Base-by-base conservation (phyloP, 2,329 filamentous ascomycete genomes). In the Drechslerella coelobrocha region DNA sequence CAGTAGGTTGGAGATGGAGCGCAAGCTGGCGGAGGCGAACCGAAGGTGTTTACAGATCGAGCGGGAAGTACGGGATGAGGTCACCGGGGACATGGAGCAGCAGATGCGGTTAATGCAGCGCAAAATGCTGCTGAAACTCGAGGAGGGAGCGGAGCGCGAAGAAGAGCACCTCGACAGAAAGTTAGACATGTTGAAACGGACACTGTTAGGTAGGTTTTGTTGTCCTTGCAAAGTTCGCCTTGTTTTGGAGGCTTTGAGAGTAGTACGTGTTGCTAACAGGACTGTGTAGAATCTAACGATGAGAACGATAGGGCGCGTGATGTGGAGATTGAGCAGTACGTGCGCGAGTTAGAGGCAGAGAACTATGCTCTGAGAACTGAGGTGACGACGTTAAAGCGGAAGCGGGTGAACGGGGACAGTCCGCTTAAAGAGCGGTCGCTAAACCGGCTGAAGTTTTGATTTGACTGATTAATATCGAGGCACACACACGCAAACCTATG, bases 151-250 rank as follows among this genome's bases (percentile, higher is more conserved):
- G 72, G 92, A 95, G 75, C 85, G 87, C 47, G 87, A 87, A 56
- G 91, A 96, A 71, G 90, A 90, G 77, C 91, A 95, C 78, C 85
- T 94, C 77, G 92, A 97, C 78, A 86, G 86, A 74, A 99, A 99
- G 80, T 84, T 96, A 6, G 93, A 91, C 68, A 83, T 91, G 21
- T 80, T 90, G 31, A 84, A 86, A 61, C 81, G 84, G 56, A 83
- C 84, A 8, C 81, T 83, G 75, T 79, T 78, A 73, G 81, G 79
- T 78, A 81, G 78, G 77, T 34, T 9, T 14, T 21, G 41, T 74
- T 78, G 7, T 74, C 77, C 26, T 75, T 61, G 0, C 75, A 76
- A 77, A 34, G 72, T 76, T 37, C 74, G 77, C 23, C 31, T 78
- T 6, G 55, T 78, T 73, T 26, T 74, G 9, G 48, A 39, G 51